Percentiles rank a stretch among this genome's conserved stretches.
Conservation (phyloP, 140 eudicot species). For the Cichorium intybus region DNA sequence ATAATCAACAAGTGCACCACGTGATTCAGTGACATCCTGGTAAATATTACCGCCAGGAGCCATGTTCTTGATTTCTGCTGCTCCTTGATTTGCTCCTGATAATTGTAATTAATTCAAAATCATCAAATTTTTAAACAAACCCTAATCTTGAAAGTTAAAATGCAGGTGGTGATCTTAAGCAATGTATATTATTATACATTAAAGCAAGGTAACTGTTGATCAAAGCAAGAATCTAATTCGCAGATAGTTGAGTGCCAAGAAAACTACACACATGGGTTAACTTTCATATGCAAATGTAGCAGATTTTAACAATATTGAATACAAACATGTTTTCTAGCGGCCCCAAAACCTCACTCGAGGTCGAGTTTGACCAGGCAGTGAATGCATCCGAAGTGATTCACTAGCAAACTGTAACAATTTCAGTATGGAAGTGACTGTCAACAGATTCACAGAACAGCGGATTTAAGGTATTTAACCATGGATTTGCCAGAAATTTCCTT, state of each 20-base stretch:
- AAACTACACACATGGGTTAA: neutral
- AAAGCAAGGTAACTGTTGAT: neutral
- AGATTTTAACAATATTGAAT: slow-evolving; percentile 8
- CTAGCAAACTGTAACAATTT: neutral
- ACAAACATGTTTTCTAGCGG: neutral
- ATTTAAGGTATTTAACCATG: neutral
- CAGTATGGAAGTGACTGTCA: neutral
- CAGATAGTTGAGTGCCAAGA: neutral
- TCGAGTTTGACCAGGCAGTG: neutral
- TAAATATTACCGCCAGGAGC: slow-evolving; percentile 46
- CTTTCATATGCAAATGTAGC: slow-evolving; percentile 3
- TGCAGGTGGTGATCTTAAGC: too few species aligned
- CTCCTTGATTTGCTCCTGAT: slow-evolving; percentile 22
- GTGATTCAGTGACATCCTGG: slow-evolving; percentile 42
- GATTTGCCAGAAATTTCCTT: neutral
- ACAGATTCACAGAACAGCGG: neutral
- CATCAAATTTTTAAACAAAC: neutral
- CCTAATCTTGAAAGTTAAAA: neutral
- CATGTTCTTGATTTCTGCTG: slow-evolving; percentile 25
- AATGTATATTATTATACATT: too few species aligned
- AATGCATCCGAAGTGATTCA: too few species aligned
- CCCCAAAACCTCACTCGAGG: neutral
- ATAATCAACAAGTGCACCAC: slow-evolving; percentile 28
- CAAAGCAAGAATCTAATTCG: neutral
- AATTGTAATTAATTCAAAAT: slow-evolving; percentile 8